phyloP scores from a whole-genome alignment of 1,284 basidiomycete species.

The Meira miltonrushii region DNA sequence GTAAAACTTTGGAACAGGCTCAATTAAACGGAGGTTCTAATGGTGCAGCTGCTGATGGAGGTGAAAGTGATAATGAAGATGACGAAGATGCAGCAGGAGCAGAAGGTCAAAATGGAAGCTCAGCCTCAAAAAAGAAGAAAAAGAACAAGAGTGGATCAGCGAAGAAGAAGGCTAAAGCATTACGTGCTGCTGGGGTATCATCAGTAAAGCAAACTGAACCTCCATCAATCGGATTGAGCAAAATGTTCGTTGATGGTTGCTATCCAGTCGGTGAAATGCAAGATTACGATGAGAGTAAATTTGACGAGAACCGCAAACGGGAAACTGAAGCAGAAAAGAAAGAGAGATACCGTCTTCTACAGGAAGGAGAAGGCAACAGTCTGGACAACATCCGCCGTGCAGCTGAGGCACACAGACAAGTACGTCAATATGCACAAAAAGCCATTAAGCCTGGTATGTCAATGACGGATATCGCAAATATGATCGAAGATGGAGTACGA shows the following conservation, averaged over 20 bases:
- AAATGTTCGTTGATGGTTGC: constrained; percentile 76
- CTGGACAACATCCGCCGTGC: constrained; percentile 86
- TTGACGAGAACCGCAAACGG: constrained; percentile 71
- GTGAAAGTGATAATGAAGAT: constrained; percentile 33
- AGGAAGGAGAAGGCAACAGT: constrained; percentile 55
- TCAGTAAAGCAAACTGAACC: constrained; percentile 70
- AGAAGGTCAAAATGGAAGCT: constrained; percentile 54
- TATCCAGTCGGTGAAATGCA: constrained; percentile 90
- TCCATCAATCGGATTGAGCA: constrained; percentile 81
- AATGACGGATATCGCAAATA: constrained; percentile 89
- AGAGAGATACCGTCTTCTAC: constrained; percentile 64
- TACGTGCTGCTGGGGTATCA: constrained; percentile 19
- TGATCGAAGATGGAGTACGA: constrained; percentile 72
- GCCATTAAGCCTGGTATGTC: constrained; percentile 87
- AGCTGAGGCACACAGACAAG: constrained; percentile 87
- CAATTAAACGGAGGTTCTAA: neutral
- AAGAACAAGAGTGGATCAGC: constrained; percentile 62
- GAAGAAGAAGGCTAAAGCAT: constrained; percentile 37
- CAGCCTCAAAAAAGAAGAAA: constrained; percentile 67
- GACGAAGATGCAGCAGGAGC: constrained; percentile 27
- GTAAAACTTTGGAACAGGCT: too few relatives aligned
- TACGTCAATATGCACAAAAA: constrained; percentile 72
- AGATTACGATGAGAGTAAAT: constrained; percentile 63
- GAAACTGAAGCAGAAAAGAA: constrained; percentile 86
- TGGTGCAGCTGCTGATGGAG: constrained; percentile 14